Evolutionary conservation across 2,329 filamentous ascomycete species (phyloP).

Genomic region (Zarea fungicola): DNA sequence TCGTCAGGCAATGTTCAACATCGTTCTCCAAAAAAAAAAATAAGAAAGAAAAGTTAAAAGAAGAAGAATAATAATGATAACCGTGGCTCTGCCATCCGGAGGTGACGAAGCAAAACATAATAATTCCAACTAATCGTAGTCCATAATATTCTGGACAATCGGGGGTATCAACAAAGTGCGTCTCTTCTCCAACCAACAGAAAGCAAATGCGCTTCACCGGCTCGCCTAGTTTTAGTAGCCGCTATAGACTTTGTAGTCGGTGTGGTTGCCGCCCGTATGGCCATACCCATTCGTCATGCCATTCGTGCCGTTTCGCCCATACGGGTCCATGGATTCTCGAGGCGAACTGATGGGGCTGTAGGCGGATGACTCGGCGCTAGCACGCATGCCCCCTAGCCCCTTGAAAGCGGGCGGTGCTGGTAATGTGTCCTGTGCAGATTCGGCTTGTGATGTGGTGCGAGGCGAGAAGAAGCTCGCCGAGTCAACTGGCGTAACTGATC

Average conservation of each 20-base stretch:
- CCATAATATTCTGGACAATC: background rate
- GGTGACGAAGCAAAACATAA: conserved; percentile 7
- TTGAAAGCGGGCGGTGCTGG: conserved; percentile 53
- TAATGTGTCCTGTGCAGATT: conserved; percentile 33
- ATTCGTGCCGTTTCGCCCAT: conserved; percentile 26
- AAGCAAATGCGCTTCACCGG: background rate
- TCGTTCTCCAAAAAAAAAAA: conserved; percentile 4
- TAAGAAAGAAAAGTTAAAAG: background rate
- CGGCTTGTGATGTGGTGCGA: conserved; percentile 36
- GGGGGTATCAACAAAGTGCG: conserved; percentile 12
- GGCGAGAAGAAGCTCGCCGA: conserved; percentile 65
- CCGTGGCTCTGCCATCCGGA: conserved; percentile 7
- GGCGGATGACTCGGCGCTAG: conserved; percentile 64
- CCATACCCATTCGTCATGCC: conserved; percentile 35
- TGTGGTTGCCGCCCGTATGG: conserved; percentile 29
- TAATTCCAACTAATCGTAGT: conserved; percentile 9
- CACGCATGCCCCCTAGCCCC: conserved; percentile 49
- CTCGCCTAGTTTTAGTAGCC: conserved; percentile 30
- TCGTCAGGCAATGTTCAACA: conserved; percentile 6
- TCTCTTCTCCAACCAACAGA: background rate
- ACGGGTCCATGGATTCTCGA: conserved; percentile 48
- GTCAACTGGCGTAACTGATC: conserved; percentile 58
- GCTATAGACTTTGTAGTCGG: conserved; percentile 36
- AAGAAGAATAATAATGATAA: background rate
- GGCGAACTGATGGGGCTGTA: conserved; percentile 72